A percentile compares a stretch with the other conserved stretches of the same genome.
Conservation (phyloP, 2,329 filamentous ascomycete species). For the Ascocoryne sarcoides region DNA sequence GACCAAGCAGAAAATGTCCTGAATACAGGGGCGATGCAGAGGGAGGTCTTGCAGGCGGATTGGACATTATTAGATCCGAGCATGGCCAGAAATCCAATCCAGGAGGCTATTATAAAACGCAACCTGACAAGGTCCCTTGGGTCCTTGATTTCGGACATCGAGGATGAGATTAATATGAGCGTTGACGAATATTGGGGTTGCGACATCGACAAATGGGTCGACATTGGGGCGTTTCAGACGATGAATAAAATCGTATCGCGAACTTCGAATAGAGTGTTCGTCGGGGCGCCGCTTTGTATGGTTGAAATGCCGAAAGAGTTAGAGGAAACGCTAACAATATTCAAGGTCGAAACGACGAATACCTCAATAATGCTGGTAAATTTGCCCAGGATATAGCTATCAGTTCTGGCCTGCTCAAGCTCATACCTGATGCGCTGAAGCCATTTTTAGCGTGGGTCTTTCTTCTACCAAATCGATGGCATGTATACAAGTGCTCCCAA, state of each 20-base stretch:
- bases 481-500: slow-evolving; percentile 18
- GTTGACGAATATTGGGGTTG: slow-evolving; percentile 14
- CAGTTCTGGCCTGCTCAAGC: slow-evolving; percentile 21
- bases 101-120: slow-evolving; percentile 22
- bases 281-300: slow-evolving; percentile 34
- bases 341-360: slow-evolving; percentile 25
- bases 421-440: slow-evolving; percentile 20
- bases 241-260: slow-evolving; percentile 32
- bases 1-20: slow-evolving; percentile 32
- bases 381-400: slow-evolving; percentile 27
- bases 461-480: slow-evolving; percentile 23
- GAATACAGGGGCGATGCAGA: slow-evolving; percentile 28
- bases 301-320: too few species aligned
- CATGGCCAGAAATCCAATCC: slow-evolving; percentile 30
- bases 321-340: too few species aligned
- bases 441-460: slow-evolving; percentile 23
- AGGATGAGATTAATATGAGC: slow-evolving; percentile 13
- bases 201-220: slow-evolving; percentile 31
- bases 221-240: slow-evolving; percentile 23
- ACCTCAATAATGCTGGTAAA: slow-evolving; percentile 24
- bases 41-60: slow-evolving; percentile 30
- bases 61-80: slow-evolving; percentile 31
- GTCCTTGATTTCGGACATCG: slow-evolving; percentile 15
- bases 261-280: slow-evolving; percentile 36
- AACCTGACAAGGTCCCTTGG: slow-evolving; percentile 28